Percentiles rank a stretch among this genome's conserved stretches.
phyloP scores from a whole-genome alignment of 116 monocot species.

The Trichopus zeylanicus region DNA sequence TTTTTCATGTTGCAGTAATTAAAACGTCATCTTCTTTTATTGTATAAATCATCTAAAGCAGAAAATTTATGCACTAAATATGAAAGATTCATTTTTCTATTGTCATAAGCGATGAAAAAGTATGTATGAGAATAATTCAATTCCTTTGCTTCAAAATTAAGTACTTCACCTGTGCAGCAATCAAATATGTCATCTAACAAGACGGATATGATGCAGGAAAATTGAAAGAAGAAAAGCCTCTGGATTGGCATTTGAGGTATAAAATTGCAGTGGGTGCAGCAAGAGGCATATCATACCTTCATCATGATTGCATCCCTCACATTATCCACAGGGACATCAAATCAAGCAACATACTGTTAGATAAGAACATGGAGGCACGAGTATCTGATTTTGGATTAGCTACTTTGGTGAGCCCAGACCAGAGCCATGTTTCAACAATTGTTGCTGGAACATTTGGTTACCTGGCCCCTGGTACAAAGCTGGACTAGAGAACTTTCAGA shows the following conservation, averaged over 20 bases:
- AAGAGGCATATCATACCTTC: constrained; percentile 68
- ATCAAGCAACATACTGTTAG: constrained; percentile 84
- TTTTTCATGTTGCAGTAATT: no score
- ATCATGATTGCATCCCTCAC: constrained; percentile 80
- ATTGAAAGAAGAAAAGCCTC: constrained; percentile 27
- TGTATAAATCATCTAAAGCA: no score
- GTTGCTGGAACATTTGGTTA: constrained; percentile 89
- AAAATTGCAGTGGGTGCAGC: constrained; percentile 71
- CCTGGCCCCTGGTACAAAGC: constrained; percentile 58
- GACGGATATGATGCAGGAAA: constrained; percentile 19
- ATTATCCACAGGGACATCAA: constrained; percentile 90
- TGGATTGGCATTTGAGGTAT: constrained; percentile 57
- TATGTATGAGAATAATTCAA: no score
- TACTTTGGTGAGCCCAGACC: constrained; percentile 49
- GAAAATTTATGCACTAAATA: neutral
- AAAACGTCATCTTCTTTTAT: no score
- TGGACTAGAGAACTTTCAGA: neutral
- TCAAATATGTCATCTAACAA: no score
- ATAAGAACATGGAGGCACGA: constrained; percentile 73
- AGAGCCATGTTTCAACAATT: constrained; percentile 69
- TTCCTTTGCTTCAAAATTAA: no score
- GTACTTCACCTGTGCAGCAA: no score
- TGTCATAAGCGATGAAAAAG: no score
- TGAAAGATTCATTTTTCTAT: neutral
- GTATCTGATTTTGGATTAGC: constrained; percentile 88